These are phyloP conservation scores for Crithidia bombi DNA, from an alignment of 208 protist genomes.

Conservation along the genomic window DNA sequence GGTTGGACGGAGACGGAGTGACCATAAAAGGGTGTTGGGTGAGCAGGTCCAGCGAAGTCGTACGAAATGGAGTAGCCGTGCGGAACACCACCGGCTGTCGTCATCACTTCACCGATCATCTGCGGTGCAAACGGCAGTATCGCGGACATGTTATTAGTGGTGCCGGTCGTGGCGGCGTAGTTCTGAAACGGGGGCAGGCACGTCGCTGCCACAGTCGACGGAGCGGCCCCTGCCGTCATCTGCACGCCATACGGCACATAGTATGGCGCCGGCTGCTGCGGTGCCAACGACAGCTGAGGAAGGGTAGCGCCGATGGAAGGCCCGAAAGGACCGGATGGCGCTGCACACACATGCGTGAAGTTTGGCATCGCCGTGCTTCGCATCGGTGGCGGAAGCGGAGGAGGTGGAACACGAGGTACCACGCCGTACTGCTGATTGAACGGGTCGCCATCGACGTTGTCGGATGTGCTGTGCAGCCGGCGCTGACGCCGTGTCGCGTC, in stretches of 20 bases:
- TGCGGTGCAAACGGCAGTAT: neutral
- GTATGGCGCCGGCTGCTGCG: neutral
- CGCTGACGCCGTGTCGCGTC: constrained; percentile 3
- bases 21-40: neutral
- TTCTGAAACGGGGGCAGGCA: neutral
- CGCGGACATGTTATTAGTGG: neutral
- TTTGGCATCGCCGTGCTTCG: neutral
- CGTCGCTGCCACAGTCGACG: neutral
- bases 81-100: neutral
- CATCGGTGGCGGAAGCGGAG: neutral
- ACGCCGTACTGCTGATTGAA: neutral
- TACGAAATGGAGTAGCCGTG: constrained; percentile 2
- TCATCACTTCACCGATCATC: neutral
- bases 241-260: neutral
- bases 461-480: neutral
- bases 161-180: neutral
- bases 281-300: neutral
- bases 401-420: neutral
- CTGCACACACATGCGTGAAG: neutral
- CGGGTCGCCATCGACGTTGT: neutral
- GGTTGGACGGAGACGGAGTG: neutral
- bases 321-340: neutral
- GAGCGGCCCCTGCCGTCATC: neutral
- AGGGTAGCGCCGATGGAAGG: neutral
- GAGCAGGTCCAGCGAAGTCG: neutral